Base-by-base conservation (phyloP, 768 basidiomycete genomes). In the Basidioascus undulatus region DNA sequence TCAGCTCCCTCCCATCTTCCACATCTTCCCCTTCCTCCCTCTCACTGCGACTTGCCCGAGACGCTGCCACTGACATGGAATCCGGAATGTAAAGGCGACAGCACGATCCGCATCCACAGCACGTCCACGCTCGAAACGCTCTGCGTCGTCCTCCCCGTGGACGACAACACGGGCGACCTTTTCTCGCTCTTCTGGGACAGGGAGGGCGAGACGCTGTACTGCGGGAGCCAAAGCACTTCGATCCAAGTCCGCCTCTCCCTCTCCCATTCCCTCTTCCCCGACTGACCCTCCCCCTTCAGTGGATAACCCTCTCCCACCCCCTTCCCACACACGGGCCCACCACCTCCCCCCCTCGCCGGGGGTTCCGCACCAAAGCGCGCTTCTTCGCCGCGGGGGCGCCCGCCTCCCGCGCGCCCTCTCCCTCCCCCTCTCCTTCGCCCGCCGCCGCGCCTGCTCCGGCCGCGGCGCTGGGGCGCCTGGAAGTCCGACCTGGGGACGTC, bases 141-240 rank as follows among this genome's bases (percentile, higher is more conserved):
- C 25, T 16, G 15, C 11, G 44, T 36, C 25, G 30, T 33, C 4
- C 7, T 39, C 24, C 11, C 16, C 51, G 60, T 72, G 32, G 82
- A 83, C 49, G 72, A 71, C 2, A 74, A 71, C 23, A 72, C 83
- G 4, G 84, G 84, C 18, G 84, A 89, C 53, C 66, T 89, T 24
- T 87, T 81, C 59, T 82, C 77, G 28, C 62, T 89, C 1, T 68
- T 69, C 0, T 92, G 79, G 78, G 75, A 71, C 7, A 64, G 72
- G 2, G 52, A 62, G 18, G 60, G 72, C 20, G 71, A 72, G 43
- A 76, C 74, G 0, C 60, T 89, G 24, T 89, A 76, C 55, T 63
- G 89, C 27, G 86, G 86, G 19, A 86, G 82, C 53, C 81, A 92
- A 57, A 81, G 84, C 54, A 86, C 86, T 2, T 86, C 82, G n/a